phyloP scores from a whole-genome alignment of 495 filamentous ascomycete species.

The Penicillium odoratum region DNA sequence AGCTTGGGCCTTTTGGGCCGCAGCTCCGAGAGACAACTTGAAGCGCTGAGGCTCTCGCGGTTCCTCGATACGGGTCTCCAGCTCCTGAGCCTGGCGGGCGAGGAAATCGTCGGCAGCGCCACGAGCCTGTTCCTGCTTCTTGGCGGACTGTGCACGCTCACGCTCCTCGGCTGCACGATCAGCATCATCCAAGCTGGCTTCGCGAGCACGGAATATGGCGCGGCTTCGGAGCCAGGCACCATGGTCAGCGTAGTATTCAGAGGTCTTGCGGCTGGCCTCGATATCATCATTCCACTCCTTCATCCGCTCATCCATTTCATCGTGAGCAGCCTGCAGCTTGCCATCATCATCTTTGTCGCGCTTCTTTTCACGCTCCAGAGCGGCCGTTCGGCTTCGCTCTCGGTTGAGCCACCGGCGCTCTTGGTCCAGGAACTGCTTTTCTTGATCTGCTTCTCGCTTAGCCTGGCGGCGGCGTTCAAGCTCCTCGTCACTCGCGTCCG shows the following conservation, averaged over 20 bases:
- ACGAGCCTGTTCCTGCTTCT: slow-evolving; percentile 73
- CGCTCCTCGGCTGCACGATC: slow-evolving; percentile 78
- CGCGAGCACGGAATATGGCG: slow-evolving; percentile 66
- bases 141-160: slow-evolving; percentile 66
- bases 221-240: slow-evolving; percentile 84
- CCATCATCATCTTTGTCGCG: slow-evolving; percentile 71
- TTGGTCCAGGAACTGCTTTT: slow-evolving; percentile 81
- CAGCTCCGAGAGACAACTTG: slow-evolving; percentile 89
- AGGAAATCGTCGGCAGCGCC: slow-evolving; percentile 94
- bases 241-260: slow-evolving; percentile 85
- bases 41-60: slow-evolving; percentile 80
- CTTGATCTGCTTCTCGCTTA: slow-evolving; percentile 70
- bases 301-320: slow-evolving; percentile 71
- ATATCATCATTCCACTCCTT: slow-evolving; percentile 86
- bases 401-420: slow-evolving; percentile 89
- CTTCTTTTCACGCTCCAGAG: slow-evolving; percentile 77
- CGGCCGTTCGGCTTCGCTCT: slow-evolving; percentile 78
- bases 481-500: slow-evolving; percentile 84
- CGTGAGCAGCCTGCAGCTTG: slow-evolving; percentile 57
- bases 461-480: slow-evolving; percentile 70
- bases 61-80: slow-evolving; percentile 58
- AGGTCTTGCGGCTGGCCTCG: slow-evolving; percentile 68
- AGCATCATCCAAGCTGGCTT: slow-evolving; percentile 72
- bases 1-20: slow-evolving; percentile 77
- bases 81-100: slow-evolving; percentile 81